Evolutionary conservation across 2,329 filamentous ascomycete genomes (phyloP).

Genomic region (Xylariaceae sp.): DNA sequence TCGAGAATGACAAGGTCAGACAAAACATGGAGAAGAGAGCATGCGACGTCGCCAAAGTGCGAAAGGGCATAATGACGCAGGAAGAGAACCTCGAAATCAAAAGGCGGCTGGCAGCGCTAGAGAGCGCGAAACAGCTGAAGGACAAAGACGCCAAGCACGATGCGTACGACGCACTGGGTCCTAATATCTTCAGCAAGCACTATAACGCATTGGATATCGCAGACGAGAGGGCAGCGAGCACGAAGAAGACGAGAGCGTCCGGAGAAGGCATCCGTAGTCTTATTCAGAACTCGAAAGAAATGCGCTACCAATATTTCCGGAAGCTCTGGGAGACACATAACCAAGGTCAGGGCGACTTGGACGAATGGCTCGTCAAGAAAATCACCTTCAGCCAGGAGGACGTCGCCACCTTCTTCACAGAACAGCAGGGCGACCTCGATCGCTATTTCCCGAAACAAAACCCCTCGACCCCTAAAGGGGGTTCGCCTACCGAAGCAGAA

Average conservation of each 20-base stretch:
- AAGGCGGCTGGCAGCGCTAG: slow-evolving; percentile 2
- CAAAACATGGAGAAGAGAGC: neutral
- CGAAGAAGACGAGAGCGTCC: no score
- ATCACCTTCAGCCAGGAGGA: slow-evolving; percentile 58
- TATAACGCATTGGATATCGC: slow-evolving; percentile 11
- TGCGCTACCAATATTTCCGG: slow-evolving; percentile 28
- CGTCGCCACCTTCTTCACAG: slow-evolving; percentile 33
- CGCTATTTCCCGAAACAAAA: slow-evolving; percentile 5
- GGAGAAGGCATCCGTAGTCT: no score
- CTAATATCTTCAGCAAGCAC: slow-evolving; percentile 20
- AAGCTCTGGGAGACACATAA: slow-evolving; percentile 23
- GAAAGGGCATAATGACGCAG: slow-evolving; percentile 1
- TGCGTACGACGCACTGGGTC: slow-evolving; percentile 16
- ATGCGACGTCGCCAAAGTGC: slow-evolving; percentile 1
- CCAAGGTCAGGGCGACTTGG: slow-evolving; percentile 31
- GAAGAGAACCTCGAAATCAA: no score
- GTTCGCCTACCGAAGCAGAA: neutral
- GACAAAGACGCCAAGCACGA: slow-evolving; percentile 5
- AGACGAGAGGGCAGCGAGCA: neutral
- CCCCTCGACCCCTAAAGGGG: neutral
- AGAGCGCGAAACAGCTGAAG: neutral
- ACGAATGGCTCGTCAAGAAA: slow-evolving; percentile 55
- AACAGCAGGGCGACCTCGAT: slow-evolving; percentile 4
- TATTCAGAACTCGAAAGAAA: no score
- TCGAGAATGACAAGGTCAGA: slow-evolving; percentile 29